Base-by-base conservation (phyloP, 2,329 filamentous ascomycete species). In the Venturia nashicola region DNA sequence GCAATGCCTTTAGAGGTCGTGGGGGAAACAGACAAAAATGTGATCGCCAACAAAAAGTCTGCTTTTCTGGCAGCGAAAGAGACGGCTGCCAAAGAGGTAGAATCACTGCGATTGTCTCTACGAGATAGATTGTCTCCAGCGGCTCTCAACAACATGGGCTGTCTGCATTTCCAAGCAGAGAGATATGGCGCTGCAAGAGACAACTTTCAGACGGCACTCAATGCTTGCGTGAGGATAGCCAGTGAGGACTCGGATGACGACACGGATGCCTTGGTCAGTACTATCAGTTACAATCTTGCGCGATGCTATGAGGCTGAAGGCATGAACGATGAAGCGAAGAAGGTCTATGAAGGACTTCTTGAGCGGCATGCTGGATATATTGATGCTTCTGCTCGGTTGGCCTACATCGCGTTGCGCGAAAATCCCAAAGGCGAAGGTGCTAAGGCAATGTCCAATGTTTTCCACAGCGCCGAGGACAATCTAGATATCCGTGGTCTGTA, bases 251-350 rank as follows among this genome's bases (percentile, higher is more conserved):
- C 87, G 62, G 83, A 85, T 1, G 82, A 87, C 66, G 94, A 97
- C 72, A 92, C 88, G 0, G 94, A 99, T 75, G 91, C 91, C 16
- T 81, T 99, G 5, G 88, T 97, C 34, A 96, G 93, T 0, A 96
- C 92, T 2, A 96, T 99, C 73, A 96, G 91, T 73, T 99, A 94
- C 81, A 99, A 97, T 71, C 84, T 99, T 48, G 94, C 89, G 36
- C 85, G 94, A 65, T 96, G 91, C 65, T 97, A 97, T 70, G 94
- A 99, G 77, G 87, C 90, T 0, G 86, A 90, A 62, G 87, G 88
- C 43, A 82, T 93, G 72, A 43, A 64, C 16, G 89, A 95, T 46
- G 87, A 96, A 75, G 94, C 94, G 1, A 85, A 90, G 66, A 88
- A 90, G 70, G 89, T 96, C 2, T 99, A 97, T 72, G 88, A 96